These are phyloP conservation scores for Heterobasidion parviporum DNA, from an alignment of 1,284 basidiomycete genomes.

Conservation along the genomic window DNA sequence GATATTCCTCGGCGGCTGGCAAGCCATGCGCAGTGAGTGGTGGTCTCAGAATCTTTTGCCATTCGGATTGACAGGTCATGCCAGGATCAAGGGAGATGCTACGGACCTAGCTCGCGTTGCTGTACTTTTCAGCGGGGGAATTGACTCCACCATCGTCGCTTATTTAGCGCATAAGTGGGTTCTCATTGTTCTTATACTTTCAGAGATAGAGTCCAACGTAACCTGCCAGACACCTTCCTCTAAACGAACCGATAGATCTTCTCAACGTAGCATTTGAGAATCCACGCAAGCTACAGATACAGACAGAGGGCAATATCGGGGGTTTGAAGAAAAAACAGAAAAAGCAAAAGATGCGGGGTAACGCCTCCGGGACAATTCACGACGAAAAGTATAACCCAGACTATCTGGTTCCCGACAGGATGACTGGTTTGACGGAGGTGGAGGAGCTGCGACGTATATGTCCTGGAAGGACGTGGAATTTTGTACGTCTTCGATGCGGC, in stretches of 20 bases:
- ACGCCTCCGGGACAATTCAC: constrained; percentile 9
- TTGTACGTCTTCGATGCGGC: constrained; percentile 38
- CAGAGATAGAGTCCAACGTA: not conserved
- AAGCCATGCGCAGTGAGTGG: not conserved
- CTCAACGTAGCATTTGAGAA: constrained; percentile 97
- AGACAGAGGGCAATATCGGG: constrained; percentile 38
- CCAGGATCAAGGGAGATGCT: constrained; percentile 7
- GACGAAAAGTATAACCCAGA: constrained; percentile 5
- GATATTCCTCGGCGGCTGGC: constrained; percentile 42
- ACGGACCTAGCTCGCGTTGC: constrained; percentile 56
- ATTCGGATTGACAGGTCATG: not conserved
- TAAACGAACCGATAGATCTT: constrained; percentile 81
- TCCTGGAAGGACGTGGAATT: constrained; percentile 80
- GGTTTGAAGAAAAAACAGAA: constrained; percentile 36
- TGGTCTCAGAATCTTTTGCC: not conserved
- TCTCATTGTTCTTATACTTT: not conserved
- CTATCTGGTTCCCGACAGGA: constrained; percentile 80
- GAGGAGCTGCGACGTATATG: constrained; percentile 69
- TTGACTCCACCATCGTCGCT: constrained; percentile 86
- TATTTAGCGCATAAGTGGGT: constrained; percentile 68
- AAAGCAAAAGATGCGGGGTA: constrained; percentile 12
- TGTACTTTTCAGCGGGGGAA: constrained; percentile 92
- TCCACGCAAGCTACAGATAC: constrained; percentile 57
- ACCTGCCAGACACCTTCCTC: constrained; percentile 52
- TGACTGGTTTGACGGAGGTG: constrained; percentile 72